Percentiles rank a stretch among this genome's conserved stretches.
phyloP scores from a whole-genome alignment of 805 yeast species.

The Candida chilensis region DNA sequence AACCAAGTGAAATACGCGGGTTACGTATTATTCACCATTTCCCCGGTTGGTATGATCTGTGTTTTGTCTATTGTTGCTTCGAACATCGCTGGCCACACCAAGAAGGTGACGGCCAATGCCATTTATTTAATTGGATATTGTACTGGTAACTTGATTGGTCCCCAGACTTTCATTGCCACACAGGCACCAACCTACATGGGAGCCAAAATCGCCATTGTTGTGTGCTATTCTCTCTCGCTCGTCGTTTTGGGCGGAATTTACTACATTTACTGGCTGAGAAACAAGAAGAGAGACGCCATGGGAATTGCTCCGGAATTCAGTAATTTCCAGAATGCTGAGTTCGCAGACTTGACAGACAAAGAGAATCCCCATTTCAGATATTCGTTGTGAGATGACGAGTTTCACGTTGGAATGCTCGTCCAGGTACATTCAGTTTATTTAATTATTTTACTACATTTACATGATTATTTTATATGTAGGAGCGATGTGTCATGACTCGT shows the following conservation, averaged over 20 bases:
- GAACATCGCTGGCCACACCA: conserved; percentile 49
- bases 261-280: conserved; percentile 18
- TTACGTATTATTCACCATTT: conserved; percentile 12
- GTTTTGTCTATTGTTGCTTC: conserved; percentile 25
- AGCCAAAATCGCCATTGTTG: conserved; percentile 31
- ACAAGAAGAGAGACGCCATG: conserved; percentile 23
- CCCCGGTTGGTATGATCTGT: conserved; percentile 16
- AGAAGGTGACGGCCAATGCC: conserved; percentile 38
- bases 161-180: conserved; percentile 33
- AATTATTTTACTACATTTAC: no score
- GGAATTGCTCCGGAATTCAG: conserved; percentile 12
- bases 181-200: conserved; percentile 35
- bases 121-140: conserved; percentile 38
- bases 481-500: no score
- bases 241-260: conserved; percentile 14
- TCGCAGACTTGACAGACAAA: conserved; percentile 43
- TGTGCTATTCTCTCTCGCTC: conserved; percentile 15
- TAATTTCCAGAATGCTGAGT: conserved; percentile 29
- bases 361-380: conserved; percentile 49
- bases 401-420: no score
- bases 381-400: conserved; percentile 13
- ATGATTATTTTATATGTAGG: no score
- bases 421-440: no score
- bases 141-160: conserved; percentile 48
- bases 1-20: conserved; percentile 8